Evolutionary conservation across 768 basidiomycete species (phyloP).

Genomic region (Mycena epipterygia): DNA sequence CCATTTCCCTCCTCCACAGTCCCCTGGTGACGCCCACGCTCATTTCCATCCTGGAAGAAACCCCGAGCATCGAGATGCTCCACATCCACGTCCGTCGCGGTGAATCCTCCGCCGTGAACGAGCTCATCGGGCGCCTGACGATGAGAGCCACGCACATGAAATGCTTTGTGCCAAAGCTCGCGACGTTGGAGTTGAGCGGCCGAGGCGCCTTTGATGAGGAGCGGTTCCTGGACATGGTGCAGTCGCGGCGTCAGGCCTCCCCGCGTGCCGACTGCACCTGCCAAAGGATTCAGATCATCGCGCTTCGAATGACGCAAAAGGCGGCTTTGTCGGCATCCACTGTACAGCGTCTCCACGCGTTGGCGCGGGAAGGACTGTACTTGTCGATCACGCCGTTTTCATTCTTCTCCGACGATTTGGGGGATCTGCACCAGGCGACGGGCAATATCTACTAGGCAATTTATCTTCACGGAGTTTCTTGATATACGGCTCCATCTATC

Average conservation of each 20-base stretch:
- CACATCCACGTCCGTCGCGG: not conserved
- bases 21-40: slow-evolving; percentile 7
- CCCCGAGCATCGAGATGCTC: not conserved
- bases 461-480: too few species aligned
- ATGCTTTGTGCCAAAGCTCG: slow-evolving; percentile 2
- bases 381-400: not conserved
- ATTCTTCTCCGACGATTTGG: not conserved
- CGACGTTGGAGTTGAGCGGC: slow-evolving; percentile 8
- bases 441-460: too few species aligned
- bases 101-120: slow-evolving; percentile 5
- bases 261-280: not conserved
- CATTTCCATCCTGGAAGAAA: not conserved
- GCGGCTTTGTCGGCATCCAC: not conserved
- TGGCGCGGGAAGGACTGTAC: not conserved
- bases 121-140: not conserved
- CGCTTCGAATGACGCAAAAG: not conserved
- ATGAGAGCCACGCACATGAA: not conserved
- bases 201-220: slow-evolving; percentile 7
- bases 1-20: slow-evolving; percentile 8
- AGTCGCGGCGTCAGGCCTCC: slow-evolving; percentile 1
- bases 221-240: slow-evolving; percentile 1
- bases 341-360: not conserved
- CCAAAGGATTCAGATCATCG: not conserved
- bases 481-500: too few species aligned
- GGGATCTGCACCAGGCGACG: too few species aligned